These are phyloP conservation scores for Pseudonitzschia delicatissima DNA, from an alignment of 108 stramenopile genomes.

Conservation along the genomic window DNA sequence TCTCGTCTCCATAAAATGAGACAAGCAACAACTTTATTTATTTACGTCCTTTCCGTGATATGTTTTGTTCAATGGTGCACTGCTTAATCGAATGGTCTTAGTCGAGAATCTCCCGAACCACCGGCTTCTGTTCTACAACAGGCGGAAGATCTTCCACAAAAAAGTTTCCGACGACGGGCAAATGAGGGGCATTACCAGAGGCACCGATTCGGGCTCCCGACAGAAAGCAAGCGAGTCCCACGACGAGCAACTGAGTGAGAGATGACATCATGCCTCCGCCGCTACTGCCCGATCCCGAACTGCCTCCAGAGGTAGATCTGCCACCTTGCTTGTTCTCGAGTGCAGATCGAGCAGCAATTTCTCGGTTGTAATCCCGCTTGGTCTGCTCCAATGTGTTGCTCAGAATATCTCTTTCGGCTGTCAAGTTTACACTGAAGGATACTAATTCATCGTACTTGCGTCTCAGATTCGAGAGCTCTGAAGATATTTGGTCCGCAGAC, in stretches of 20 bases:
- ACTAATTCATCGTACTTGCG: constrained; percentile 94
- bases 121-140: not conserved
- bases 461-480: constrained; percentile 70
- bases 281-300: constrained; percentile 4
- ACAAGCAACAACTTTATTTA: too few relatives aligned
- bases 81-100: too few relatives aligned
- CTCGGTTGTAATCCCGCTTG: constrained; percentile 83
- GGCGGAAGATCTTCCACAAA: constrained; percentile 20
- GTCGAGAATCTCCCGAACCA: too few relatives aligned
- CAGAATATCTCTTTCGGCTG: constrained; percentile 91
- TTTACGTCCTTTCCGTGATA: too few relatives aligned
- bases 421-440: constrained; percentile 87
- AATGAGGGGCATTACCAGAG: constrained; percentile 13
- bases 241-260: constrained; percentile 29
- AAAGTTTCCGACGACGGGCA: constrained; percentile 22
- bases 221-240: constrained; percentile 33
- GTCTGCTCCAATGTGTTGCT: constrained; percentile 91
- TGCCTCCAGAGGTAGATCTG: not conserved
- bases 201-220: constrained; percentile 29
- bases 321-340: constrained; percentile 57
- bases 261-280: constrained; percentile 6
- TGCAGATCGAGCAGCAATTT: constrained; percentile 61
- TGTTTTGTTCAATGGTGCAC: too few relatives aligned
- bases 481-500: constrained; percentile 71
- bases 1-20: too few relatives aligned